A percentile compares a stretch with the other conserved stretches of the same genome.
phyloP scores from a whole-genome alignment of 768 basidiomycete genomes.

The Tylopilus cervinicoccineus region DNA sequence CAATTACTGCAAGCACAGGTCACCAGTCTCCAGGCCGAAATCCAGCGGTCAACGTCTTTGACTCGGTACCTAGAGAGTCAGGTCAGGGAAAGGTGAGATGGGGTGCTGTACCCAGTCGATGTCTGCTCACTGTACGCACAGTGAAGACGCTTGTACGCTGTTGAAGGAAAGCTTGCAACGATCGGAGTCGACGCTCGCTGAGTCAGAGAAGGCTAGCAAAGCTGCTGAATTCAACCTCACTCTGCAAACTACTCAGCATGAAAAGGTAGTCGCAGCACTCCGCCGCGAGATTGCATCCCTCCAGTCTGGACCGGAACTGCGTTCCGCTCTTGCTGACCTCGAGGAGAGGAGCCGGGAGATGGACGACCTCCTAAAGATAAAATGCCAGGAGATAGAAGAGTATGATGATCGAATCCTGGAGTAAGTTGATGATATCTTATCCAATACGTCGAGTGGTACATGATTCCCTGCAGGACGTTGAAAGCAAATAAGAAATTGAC shows the following conservation, averaged over 20 bases:
- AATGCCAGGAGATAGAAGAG: slow-evolving; percentile 77
- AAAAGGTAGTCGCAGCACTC: slow-evolving; percentile 56
- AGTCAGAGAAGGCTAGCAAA: slow-evolving; percentile 54
- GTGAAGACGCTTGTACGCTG: slow-evolving; percentile 42
- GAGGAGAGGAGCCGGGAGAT: slow-evolving; percentile 71
- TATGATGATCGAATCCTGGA: slow-evolving; percentile 79
- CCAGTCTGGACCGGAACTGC: slow-evolving; percentile 51
- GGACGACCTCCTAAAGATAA: slow-evolving; percentile 65
- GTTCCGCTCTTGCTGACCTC: slow-evolving; percentile 52
- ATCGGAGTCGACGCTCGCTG: slow-evolving; percentile 42
- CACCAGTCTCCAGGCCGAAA: slow-evolving; percentile 59
- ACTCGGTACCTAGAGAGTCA: slow-evolving; percentile 61
- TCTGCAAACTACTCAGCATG: slow-evolving; percentile 62
- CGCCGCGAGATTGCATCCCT: slow-evolving; percentile 53
- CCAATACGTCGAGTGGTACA: slow-evolving; percentile 1
- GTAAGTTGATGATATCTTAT: slow-evolving; percentile 35
- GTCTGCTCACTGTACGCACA: slow-evolving; percentile 25
- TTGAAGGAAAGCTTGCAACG: slow-evolving; percentile 41
- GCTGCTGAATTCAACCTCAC: slow-evolving; percentile 63
- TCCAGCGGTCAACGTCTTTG: slow-evolving; percentile 60
- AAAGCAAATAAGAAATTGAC: slow-evolving; percentile 79
- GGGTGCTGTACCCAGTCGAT: neutral
- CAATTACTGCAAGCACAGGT: slow-evolving; percentile 48
- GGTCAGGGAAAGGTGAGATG: slow-evolving; percentile 54
- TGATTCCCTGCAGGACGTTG: slow-evolving; percentile 47